A percentile compares a stretch with the other conserved stretches of the same genome.
Conservation (phyloP, 2,329 filamentous ascomycete species). For the Aschersonia sp. region DNA sequence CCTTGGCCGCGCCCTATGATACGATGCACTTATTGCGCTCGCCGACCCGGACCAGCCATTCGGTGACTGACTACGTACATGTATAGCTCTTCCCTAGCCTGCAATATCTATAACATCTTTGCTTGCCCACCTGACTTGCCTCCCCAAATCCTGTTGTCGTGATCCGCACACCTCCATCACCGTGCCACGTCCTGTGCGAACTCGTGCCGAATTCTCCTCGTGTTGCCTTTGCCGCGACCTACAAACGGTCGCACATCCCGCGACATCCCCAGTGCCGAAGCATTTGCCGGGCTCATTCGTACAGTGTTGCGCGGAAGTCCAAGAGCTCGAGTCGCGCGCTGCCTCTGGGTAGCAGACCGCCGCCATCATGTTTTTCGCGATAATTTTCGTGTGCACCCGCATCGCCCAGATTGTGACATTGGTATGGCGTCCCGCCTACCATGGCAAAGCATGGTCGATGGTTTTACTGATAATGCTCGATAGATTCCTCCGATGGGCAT, state of each 20-base stretch:
- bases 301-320: too few relatives aligned
- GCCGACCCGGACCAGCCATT: not conserved
- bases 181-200: not conserved
- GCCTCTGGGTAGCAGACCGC: not conserved
- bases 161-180: not conserved
- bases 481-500: slow-evolving; percentile 53
- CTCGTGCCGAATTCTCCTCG: too few relatives aligned
- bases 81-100: not conserved
- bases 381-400: slow-evolving; percentile 49
- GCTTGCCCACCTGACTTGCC: not conserved
- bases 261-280: too few relatives aligned
- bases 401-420: slow-evolving; percentile 47
- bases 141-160: not conserved
- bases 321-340: not conserved
- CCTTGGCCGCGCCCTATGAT: not conserved
- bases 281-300: too few relatives aligned
- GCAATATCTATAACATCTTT: not conserved
- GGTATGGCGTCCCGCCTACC: slow-evolving; percentile 23
- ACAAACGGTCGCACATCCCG: too few relatives aligned
- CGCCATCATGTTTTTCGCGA: slow-evolving; percentile 43
- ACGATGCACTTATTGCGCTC: not conserved
- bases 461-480: not conserved
- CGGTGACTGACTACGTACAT: not conserved
- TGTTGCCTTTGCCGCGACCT: too few relatives aligned
- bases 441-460: too few relatives aligned